Evolutionary conservation across 345 rosid species (phyloP).

Genomic region (Balakata baccata): DNA sequence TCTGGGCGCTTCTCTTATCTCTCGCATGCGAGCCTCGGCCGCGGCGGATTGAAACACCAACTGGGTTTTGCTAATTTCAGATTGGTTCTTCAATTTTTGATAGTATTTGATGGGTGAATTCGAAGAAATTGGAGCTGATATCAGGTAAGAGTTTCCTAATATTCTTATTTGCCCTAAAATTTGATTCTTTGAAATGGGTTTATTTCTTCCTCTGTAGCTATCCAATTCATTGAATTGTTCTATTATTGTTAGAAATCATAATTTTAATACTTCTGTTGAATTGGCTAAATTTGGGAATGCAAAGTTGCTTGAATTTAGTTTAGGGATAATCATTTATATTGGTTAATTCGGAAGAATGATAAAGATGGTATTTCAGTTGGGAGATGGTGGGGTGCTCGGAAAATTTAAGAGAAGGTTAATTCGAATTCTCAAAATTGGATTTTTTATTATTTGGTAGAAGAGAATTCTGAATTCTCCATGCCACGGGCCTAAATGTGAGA

Average conservation of each 20-base stretch:
- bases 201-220: neutral
- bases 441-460: neutral
- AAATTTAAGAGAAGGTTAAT: neutral
- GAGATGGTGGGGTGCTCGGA: too few species aligned
- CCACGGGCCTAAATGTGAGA: neutral
- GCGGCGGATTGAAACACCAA: neutral
- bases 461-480: neutral
- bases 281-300: neutral
- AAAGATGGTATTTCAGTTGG: neutral
- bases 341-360: neutral
- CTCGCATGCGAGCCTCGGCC: neutral
- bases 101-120: conserved; percentile 37
- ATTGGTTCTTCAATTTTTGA: neutral
- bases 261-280: neutral
- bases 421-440: neutral
- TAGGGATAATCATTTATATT: neutral
- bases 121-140: conserved; percentile 52
- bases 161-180: neutral
- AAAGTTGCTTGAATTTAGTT: neutral
- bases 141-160: conserved; percentile 27
- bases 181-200: neutral
- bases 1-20: neutral
- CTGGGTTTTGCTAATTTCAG: conserved; percentile 13
- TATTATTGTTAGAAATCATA: neutral
- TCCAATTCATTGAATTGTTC: neutral